Conservation (phyloP, 129 eudicot genomes). For the Ambrosia artemisiifolia region DNA sequence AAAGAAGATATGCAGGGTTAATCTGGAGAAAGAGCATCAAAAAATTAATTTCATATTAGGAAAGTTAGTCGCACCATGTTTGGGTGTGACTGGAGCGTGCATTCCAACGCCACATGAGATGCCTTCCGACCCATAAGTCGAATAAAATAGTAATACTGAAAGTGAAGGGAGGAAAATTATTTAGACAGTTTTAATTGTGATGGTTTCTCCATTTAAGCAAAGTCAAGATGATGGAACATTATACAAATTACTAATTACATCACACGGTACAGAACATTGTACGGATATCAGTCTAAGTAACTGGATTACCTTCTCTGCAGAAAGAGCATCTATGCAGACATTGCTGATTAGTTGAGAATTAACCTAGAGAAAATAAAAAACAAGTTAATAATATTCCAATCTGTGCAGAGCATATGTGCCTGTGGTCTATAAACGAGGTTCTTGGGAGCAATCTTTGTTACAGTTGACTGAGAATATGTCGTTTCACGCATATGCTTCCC, state of each 20-base stretch:
- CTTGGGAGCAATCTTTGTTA: too few relatives aligned
- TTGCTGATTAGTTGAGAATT: conserved; percentile 93
- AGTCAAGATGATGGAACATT: neutral
- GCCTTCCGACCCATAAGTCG: conserved; percentile 98
- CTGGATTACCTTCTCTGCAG: conserved; percentile 80
- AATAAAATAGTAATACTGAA: conserved; percentile 48
- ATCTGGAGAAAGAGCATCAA: neutral
- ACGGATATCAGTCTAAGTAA: neutral
- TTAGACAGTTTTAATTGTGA: neutral
- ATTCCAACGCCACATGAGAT: conserved; percentile 96
- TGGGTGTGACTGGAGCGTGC: conserved; percentile 97
- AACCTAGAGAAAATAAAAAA: conserved; percentile 32
- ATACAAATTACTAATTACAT: neutral
- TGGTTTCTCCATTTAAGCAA: too few relatives aligned
- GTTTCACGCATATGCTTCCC: neutral
- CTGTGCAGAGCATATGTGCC: too few relatives aligned
- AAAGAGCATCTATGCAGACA: conserved; percentile 90
- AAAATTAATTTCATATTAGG: neutral
- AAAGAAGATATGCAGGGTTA: neutral
- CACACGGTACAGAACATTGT: neutral
- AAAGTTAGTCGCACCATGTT: conserved; percentile 51
- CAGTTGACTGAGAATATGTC: neutral
- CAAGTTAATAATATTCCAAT: neutral
- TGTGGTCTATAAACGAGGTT: too few relatives aligned
- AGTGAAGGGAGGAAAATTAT: neutral